Evolutionary conservation across 2,329 filamentous ascomycete genomes (phyloP).

Genomic region (Fusarium pilosicola): DNA sequence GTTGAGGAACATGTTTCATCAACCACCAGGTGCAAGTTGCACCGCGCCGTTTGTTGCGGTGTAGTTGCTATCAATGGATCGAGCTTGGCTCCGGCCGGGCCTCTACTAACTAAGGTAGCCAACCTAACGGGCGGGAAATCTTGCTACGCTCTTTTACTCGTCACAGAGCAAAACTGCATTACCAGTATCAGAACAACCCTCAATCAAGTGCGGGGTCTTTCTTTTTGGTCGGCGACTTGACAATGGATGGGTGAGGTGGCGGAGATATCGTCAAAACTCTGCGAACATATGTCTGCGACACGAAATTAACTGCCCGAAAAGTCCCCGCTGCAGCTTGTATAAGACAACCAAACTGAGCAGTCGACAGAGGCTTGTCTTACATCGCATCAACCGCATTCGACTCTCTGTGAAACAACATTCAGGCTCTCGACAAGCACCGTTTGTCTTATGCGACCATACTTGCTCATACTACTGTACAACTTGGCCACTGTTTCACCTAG

Average conservation of each 20-base stretch:
- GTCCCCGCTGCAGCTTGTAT: conserved; percentile 45
- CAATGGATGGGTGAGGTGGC: neutral
- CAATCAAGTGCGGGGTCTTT: conserved; percentile 18
- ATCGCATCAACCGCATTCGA: conserved; percentile 1
- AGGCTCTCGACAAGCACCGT: conserved; percentile 6
- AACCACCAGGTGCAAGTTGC: neutral
- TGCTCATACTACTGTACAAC: conserved; percentile 11
- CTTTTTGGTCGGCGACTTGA: conserved; percentile 1
- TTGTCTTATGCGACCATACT: conserved; percentile 19
- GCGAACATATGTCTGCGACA: conserved; percentile 22
- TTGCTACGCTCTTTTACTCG: neutral
- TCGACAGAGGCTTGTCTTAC: conserved; percentile 5
- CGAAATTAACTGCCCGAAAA: conserved; percentile 45
- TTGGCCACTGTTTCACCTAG: conserved; percentile 14
- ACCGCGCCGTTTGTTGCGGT: neutral
- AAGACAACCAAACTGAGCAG: conserved; percentile 9
- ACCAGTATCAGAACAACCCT: neutral
- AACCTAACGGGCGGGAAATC: neutral
- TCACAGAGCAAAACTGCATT: neutral
- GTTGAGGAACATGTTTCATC: neutral
- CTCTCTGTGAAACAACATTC: conserved; percentile 7
- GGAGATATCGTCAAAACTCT: conserved; percentile 33
- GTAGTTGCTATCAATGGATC: neutral
- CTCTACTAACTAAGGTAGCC: neutral
- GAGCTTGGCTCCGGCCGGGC: neutral